Base-by-base conservation (phyloP, 805 yeast species). In the Barnettozyma sp. region DNA sequence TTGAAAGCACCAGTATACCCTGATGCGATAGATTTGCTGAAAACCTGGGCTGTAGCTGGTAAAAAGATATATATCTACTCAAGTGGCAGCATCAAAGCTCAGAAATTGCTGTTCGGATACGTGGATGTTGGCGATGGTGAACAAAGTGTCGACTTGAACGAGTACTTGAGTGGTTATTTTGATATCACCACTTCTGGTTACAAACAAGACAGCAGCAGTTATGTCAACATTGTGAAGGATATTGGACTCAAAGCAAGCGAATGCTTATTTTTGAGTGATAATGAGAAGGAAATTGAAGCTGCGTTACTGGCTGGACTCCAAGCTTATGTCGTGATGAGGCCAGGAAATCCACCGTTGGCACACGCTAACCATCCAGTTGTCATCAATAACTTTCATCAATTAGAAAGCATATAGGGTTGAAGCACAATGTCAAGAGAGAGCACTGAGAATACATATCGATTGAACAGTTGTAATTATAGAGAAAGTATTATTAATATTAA, bases 51-150 rank as follows among this genome's bases (percentile, higher is more conserved):
- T 2, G 18, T 39, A 0, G 27, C 31, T 4, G 43, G 49, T 1
- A 45, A 44, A 22, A 60, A 61, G 3, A 61, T 85, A 0, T 82
- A 68, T 52, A 85, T 88, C 14, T 88, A 88, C 59, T 86, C 96
- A 0, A 82, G 94, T 19, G 97, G 97, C 1, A 79, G 92, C 28
- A 76, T 88, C 17, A 72, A 77, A 40, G 97, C 97, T 1, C 97
- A 88, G 49, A 81, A 78, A 48, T 61, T 88, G 41, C 59, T 88
- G 39, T 85, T 88, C 52, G 68, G 67, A 0, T 71, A 82, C 53
- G 88, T 82, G 8, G 61, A 61, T 35, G 59, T 61, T 4, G 58
- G 58, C 8, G 55, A 56, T 6, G n/a, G n/a, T n/a, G 55, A 50
- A 4, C 9, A 36, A 7, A 53, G 62, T 17, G 40, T 58, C 10